Base-by-base conservation (phyloP, 2,329 filamentous ascomycete species). In the Scleromitrula shiraiana region DNA sequence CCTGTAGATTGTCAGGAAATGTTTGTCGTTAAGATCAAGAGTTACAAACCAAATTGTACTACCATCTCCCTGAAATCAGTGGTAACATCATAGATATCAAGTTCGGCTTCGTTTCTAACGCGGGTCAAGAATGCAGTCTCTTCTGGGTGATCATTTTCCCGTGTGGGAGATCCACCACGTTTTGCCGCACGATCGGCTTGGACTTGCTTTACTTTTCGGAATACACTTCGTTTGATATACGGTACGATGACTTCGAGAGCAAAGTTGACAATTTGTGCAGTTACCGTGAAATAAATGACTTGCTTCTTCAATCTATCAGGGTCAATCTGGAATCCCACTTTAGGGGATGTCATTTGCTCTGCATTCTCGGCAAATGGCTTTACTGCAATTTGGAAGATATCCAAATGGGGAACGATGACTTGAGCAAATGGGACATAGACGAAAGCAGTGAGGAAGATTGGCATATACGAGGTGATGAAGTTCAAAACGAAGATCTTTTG, bases 401-500 rank as follows among this genome's bases (percentile, higher is more conserved):
- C 82, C 4, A 98, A 78, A 62, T 94, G 85, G 0, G 93, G 91
- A 0, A 93, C 80, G 9, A 98, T 78, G 38, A 88, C 67, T 51
- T 82, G 80, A 12, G 88, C 91, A 59, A 97, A 97, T 0, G 91
- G 91, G 17, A 95, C 87, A 60, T 96, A 97, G 53, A 96, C 81
- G 58, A 96, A 97, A 0, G 90, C 88, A 0, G 90, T 96, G 15
- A 97, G 76, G 62, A 95, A 83, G n/a, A 94, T 83, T 1, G 88
- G 86, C 44, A 95, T 80, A 64, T 96, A 97, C 0, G 90, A 95
- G 5, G 89, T 95, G 67, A 97, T 91, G 68, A 96, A 95, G 70
- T 96, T 95, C 61, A 97, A 78, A 12, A 97, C 82, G 61, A 98
- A 97, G 27, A 95, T 85, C 71, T 98, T 98, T 50, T 87, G 82